Evolutionary conservation across 2,329 filamentous ascomycete species (phyloP).

Genomic region (Phialocephala subalpina): DNA sequence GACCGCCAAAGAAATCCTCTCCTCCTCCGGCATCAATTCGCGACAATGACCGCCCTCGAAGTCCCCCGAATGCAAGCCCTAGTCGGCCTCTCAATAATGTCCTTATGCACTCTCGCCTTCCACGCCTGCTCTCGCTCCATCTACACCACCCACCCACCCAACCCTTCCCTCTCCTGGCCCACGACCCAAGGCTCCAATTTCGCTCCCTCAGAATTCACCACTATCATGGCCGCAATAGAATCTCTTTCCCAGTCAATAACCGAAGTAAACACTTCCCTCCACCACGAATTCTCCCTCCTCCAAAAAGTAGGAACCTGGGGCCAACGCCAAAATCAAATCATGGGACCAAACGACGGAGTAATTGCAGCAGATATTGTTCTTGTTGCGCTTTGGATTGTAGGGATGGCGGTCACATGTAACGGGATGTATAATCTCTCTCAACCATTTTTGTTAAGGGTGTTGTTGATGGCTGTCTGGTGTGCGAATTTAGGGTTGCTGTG

Average conservation of each 20-base stretch:
- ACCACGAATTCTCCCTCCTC: constrained; percentile 1
- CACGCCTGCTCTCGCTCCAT: neutral
- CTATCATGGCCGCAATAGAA: neutral
- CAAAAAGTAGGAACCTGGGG: neutral
- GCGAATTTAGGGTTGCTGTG: constrained; percentile 3
- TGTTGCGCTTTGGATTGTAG: neutral
- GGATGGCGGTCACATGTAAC: neutral
- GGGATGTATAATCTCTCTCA: neutral
- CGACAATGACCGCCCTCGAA: neutral
- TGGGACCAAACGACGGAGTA: neutral
- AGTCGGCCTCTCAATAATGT: constrained; percentile 1
- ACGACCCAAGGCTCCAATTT: neutral
- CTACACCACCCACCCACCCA: neutral
- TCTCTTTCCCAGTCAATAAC: neutral
- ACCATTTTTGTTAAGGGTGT: neutral
- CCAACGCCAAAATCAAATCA: neutral
- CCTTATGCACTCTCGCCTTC: constrained; percentile 5
- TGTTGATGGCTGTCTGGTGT: constrained; percentile 4
- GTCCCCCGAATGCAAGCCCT: constrained; percentile 10
- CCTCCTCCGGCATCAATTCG: neutral
- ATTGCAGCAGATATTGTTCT: neutral
- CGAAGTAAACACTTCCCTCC: constrained; percentile 1
- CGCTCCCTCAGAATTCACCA: neutral
- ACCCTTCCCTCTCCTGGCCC: neutral
- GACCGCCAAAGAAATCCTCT: neutral